Conservation (phyloP, 2,329 filamentous ascomycete species). For the Tolypocladium capitatum region DNA sequence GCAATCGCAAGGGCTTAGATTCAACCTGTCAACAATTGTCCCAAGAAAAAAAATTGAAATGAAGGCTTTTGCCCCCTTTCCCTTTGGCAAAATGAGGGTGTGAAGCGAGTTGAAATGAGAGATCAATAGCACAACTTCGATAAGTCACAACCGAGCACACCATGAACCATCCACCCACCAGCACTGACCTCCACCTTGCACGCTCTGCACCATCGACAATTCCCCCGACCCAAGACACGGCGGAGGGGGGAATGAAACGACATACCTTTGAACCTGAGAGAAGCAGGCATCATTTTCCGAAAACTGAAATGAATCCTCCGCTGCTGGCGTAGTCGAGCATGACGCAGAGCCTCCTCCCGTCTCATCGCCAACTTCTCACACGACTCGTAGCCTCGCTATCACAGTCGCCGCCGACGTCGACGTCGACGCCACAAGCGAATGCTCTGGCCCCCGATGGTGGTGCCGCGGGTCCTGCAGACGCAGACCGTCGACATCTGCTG, state of each 20-base stretch:
- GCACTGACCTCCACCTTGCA: not conserved
- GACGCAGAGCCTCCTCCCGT: constrained; percentile 10
- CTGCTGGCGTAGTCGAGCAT: not conserved
- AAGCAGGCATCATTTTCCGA: not conserved
- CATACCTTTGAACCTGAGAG: not conserved
- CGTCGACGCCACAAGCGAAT: constrained; percentile 4
- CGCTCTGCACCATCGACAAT: not conserved
- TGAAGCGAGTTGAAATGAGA: not conserved
- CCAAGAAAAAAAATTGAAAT: not conserved
- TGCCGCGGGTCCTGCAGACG: not conserved
- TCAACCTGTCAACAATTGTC: not conserved
- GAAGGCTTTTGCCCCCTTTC: not conserved
- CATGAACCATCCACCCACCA: no score
- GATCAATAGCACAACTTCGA: no score
- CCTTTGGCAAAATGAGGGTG: not conserved
- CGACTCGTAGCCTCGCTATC: constrained; percentile 32
- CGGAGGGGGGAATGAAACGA: not conserved
- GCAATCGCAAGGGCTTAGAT: not conserved
- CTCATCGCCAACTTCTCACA: constrained; percentile 31
- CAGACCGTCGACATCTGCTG: constrained; percentile 38
- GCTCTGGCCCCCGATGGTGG: not conserved
- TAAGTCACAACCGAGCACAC: no score
- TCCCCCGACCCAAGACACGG: not conserved
- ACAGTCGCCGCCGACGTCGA: constrained; percentile 12
- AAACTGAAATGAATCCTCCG: not conserved